A percentile compares a stretch with the other conserved stretches of the same genome.
phyloP scores from a whole-genome alignment of 768 basidiomycete species.

The Zangia roseola region DNA sequence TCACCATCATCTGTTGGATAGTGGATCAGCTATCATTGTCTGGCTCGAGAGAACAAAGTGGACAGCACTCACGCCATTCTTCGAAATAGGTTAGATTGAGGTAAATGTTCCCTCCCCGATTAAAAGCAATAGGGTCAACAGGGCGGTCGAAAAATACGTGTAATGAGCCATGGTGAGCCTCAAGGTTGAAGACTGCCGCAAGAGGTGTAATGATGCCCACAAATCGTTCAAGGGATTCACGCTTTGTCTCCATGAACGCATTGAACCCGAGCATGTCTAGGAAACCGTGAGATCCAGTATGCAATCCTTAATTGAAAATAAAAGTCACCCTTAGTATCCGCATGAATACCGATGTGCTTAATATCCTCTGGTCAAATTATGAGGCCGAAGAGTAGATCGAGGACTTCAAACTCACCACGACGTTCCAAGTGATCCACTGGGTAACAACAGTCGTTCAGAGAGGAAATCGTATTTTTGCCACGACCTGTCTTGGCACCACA shows the following conservation, averaged over 20 bases:
- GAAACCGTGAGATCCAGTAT: background rate
- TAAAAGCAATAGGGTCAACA: slow-evolving; percentile 88
- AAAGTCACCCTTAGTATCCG: slow-evolving; percentile 57
- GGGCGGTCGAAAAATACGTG: slow-evolving; percentile 81
- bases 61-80: slow-evolving; percentile 68
- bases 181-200: slow-evolving; percentile 65
- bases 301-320: background rate
- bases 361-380: slow-evolving; percentile 45
- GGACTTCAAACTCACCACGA: slow-evolving; percentile 43
- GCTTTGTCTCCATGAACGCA: slow-evolving; percentile 47
- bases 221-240: slow-evolving; percentile 61
- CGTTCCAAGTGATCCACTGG: slow-evolving; percentile 44
- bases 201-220: slow-evolving; percentile 64
- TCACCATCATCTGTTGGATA: slow-evolving; percentile 58
- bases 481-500: too few species aligned
- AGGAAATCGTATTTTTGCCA: too few species aligned
- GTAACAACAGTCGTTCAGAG: too few species aligned
- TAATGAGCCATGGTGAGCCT: slow-evolving; percentile 67
- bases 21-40: background rate
- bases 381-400: background rate
- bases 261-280: slow-evolving; percentile 54
- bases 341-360: slow-evolving; percentile 54
- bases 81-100: slow-evolving; percentile 80
- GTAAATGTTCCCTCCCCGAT: slow-evolving; percentile 83
- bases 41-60: background rate